Conservation (phyloP, 2,329 filamentous ascomycete species). For the Phoma sp. region DNA sequence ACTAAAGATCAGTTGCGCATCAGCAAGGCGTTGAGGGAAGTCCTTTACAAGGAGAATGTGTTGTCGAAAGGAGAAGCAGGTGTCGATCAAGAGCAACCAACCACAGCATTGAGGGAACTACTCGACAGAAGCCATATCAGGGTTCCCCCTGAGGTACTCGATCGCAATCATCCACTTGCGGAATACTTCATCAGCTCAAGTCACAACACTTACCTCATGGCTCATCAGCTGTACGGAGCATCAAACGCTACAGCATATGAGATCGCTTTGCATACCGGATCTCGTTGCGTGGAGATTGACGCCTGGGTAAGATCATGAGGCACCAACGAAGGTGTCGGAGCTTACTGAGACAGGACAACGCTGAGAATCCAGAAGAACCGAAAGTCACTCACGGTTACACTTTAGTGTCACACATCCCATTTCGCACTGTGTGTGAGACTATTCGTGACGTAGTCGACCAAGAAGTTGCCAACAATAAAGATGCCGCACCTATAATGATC, state of each 20-base stretch:
- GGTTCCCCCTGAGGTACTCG: conserved; percentile 61
- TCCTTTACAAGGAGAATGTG: conserved; percentile 60
- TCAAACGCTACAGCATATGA: conserved; percentile 69
- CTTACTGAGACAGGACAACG: conserved; percentile 39
- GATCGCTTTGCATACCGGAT: conserved; percentile 65
- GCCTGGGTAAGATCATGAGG: conserved; percentile 60
- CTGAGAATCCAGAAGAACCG: conserved; percentile 65
- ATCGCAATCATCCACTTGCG: conserved; percentile 65
- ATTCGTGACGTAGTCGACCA: conserved; percentile 67
- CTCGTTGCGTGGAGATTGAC: conserved; percentile 75
- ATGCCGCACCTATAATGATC: conserved; percentile 65
- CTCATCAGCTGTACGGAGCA: conserved; percentile 70
- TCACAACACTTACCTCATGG: conserved; percentile 75
- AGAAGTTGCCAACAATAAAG: conserved; percentile 57
- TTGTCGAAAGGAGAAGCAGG: conserved; percentile 57
- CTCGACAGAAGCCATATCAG: conserved; percentile 64
- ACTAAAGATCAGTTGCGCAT: conserved; percentile 63
- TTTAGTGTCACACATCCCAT: conserved; percentile 68
- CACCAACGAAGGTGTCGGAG: neutral
- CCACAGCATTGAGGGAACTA: conserved; percentile 56
- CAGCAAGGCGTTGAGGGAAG: conserved; percentile 63
- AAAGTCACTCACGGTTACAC: conserved; percentile 76
- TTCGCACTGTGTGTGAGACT: conserved; percentile 69
- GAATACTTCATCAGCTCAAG: conserved; percentile 76
- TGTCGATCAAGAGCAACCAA: conserved; percentile 53